Conservation (phyloP, 352 stramenopile genomes). For the Globisporangium irregulare region DNA sequence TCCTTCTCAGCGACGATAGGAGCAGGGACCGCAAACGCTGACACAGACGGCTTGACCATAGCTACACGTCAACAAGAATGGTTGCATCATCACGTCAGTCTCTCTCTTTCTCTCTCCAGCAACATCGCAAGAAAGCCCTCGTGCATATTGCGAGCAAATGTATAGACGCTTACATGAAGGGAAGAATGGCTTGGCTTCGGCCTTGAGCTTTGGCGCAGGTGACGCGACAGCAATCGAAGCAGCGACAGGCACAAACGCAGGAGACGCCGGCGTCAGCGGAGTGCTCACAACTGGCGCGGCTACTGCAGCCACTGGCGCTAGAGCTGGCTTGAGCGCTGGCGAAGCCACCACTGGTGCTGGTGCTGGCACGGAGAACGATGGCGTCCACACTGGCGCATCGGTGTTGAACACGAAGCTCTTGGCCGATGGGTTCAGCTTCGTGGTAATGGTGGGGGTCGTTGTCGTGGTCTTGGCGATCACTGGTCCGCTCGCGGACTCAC, state of each 20-base stretch:
- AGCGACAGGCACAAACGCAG: conserved; percentile 36
- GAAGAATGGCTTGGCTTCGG: conserved; percentile 21
- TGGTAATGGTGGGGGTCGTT: conserved; percentile 1
- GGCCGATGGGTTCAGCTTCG: conserved; percentile 58
- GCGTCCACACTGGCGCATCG: conserved; percentile 50
- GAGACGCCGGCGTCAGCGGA: conserved; percentile 12
- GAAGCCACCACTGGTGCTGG: conserved; percentile 14
- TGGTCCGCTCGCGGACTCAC: conserved; percentile 11
- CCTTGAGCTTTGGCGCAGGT: conserved; percentile 24
- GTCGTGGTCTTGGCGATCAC: conserved; percentile 11
- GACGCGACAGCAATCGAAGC: conserved; percentile 15
- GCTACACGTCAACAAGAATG: conserved; percentile 5
- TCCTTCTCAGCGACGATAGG: not conserved
- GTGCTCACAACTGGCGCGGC: not conserved
- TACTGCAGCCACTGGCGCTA: not conserved
- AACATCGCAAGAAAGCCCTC: not conserved
- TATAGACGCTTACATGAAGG: conserved; percentile 13
- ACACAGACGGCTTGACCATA: conserved; percentile 19
- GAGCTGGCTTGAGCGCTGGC: conserved; percentile 36
- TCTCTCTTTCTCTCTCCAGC: not conserved
- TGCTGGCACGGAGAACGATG: conserved; percentile 12
- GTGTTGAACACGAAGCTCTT: conserved; percentile 70
- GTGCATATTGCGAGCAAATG: not conserved
- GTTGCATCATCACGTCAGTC: conserved; percentile 1
- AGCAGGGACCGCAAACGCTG: not conserved